Percentiles rank a stretch among this genome's conserved stretches.
Conservation (phyloP, 345 rosid genomes). For the Eucalyptus regnans region DNA sequence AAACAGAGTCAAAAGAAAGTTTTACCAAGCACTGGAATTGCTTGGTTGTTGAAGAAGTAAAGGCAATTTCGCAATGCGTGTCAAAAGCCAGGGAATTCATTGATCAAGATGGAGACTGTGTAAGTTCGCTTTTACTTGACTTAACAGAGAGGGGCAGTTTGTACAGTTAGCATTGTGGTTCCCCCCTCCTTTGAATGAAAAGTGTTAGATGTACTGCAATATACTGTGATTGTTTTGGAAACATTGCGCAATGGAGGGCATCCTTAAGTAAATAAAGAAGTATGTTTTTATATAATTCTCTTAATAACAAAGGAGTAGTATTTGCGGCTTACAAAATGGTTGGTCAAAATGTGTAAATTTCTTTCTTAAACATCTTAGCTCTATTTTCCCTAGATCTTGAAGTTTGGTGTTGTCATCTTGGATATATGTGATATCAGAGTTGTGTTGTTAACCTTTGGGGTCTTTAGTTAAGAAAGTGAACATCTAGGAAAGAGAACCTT, state of each 20-base stretch:
- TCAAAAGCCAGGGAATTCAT: slow-evolving; percentile 40
- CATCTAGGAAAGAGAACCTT: neutral
- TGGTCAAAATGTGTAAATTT: neutral
- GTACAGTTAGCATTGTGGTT: neutral
- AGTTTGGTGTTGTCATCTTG: neutral
- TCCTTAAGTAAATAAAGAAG: neutral
- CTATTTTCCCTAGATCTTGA: neutral
- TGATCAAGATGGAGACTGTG: slow-evolving; percentile 49
- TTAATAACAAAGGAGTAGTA: neutral
- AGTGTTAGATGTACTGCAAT: neutral
- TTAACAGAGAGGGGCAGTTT: neutral
- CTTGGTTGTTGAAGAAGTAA: slow-evolving; percentile 76
- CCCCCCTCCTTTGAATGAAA: neutral
- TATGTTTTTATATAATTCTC: neutral
- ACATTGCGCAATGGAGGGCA: neutral
- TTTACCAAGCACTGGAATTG: slow-evolving; percentile 34
- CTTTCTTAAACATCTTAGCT: neutral
- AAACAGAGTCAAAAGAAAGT: slow-evolving; percentile 18
- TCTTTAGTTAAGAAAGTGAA: neutral
- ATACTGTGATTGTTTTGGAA: neutral
- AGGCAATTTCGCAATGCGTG: slow-evolving; percentile 49
- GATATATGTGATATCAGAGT: neutral
- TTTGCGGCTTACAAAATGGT: neutral
- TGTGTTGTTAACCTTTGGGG: neutral
- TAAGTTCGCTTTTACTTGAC: slow-evolving; percentile 23